These are phyloP conservation scores for Myxozyma udenii DNA, from an alignment of 805 yeast species.

Conservation along the genomic window DNA sequence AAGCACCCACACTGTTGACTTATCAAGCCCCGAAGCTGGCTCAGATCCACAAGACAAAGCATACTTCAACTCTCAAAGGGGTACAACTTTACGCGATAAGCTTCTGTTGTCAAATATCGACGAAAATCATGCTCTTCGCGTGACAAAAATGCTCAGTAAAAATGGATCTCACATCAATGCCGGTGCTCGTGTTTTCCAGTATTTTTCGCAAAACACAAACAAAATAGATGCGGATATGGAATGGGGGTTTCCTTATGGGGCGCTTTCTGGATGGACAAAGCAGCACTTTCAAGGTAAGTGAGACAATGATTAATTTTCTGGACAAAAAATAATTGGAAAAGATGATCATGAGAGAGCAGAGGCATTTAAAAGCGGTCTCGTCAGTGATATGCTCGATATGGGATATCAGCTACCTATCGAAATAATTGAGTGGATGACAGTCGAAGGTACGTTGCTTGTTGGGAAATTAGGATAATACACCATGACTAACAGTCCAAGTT, in stretches of 20 bases:
- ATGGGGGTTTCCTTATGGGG: background rate
- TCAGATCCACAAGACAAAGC: too few relatives aligned
- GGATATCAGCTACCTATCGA: conserved; percentile 8
- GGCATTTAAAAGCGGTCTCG: conserved; percentile 12
- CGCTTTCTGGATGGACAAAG: background rate
- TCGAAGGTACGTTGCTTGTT: conserved; percentile 5
- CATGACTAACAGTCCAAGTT: too few relatives aligned
- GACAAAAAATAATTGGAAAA: too few relatives aligned
- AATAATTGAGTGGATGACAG: conserved; percentile 8
- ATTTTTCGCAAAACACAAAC: too few relatives aligned
- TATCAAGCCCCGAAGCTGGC: too few relatives aligned
- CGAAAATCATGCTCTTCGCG: background rate
- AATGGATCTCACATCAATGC: background rate
- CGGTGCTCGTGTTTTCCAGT: background rate
- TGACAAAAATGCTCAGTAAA: background rate
- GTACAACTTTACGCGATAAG: too few relatives aligned
- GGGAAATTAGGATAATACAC: too few relatives aligned
- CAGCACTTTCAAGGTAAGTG: conserved; percentile 1
- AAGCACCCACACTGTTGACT: too few relatives aligned
- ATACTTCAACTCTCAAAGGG: too few relatives aligned
- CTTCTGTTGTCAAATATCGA: background rate
- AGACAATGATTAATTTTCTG: background rate
- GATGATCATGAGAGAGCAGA: too few relatives aligned
- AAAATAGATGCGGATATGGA: background rate
- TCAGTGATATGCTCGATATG: conserved; percentile 10